Conservation (phyloP, 805 yeast species). For the Spathaspora passalidarum region DNA sequence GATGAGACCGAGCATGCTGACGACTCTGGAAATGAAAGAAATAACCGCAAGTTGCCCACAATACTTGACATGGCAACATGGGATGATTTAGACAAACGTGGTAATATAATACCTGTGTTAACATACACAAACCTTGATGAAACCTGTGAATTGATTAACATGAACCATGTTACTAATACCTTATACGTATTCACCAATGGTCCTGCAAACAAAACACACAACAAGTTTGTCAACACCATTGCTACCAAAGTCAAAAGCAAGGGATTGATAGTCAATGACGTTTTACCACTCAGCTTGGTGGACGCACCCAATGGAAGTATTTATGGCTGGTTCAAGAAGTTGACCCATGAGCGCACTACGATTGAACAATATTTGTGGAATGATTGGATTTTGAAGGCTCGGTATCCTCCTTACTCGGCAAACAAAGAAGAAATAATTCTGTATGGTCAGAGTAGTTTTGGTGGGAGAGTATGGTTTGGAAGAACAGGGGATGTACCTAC, state of each 20-base stretch:
- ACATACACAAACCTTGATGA: conserved; percentile 46
- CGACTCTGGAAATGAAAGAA: conserved; percentile 46
- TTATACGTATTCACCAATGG: conserved; percentile 59
- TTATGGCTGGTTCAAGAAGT: conserved; percentile 65
- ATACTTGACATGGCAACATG: conserved; percentile 58
- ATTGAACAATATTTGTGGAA: conserved; percentile 62
- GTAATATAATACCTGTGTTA: conserved; percentile 74
- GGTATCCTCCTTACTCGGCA: conserved; percentile 61
- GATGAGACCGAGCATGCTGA: conserved; percentile 50
- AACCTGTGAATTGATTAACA: conserved; percentile 43
- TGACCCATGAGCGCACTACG: conserved; percentile 71
- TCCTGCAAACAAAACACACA: conserved; percentile 44
- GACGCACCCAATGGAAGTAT: conserved; percentile 80
- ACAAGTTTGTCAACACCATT: conserved; percentile 41
- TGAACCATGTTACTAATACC: conserved; percentile 73
- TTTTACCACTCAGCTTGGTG: conserved; percentile 84
- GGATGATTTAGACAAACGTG: conserved; percentile 69
- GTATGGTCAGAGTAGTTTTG: conserved; percentile 24
- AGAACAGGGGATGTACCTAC: conserved; percentile 33
- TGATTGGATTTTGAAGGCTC: conserved; percentile 55
- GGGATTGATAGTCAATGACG: conserved; percentile 66
- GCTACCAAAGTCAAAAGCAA: conserved; percentile 65
- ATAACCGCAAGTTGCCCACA: conserved; percentile 52
- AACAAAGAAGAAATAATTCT: conserved; percentile 30
- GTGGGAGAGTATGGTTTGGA: conserved; percentile 38